phyloP scores from a whole-genome alignment of 345 rosid species.

The Litchi chinensis region DNA sequence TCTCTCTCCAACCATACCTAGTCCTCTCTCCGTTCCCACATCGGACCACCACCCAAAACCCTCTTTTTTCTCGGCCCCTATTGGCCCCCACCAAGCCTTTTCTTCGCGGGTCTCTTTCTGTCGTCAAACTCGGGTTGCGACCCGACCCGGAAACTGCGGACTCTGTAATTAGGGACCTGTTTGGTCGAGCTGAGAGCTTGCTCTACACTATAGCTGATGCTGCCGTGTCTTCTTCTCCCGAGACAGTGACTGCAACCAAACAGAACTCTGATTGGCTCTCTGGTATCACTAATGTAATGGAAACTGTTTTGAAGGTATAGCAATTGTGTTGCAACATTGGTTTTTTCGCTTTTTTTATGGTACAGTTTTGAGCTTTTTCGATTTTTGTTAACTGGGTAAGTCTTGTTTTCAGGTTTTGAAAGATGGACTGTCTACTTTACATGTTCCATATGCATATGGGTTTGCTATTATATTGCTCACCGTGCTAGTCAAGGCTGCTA shows the following conservation, averaged over 20 bases:
- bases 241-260: conserved; percentile 41
- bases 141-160: conserved; percentile 52
- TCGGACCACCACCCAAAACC: conserved; percentile 27
- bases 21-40: conserved; percentile 35
- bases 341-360: background rate
- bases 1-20: conserved; percentile 39
- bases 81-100: conserved; percentile 32
- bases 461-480: conserved; percentile 91
- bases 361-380: background rate
- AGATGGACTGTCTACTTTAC: conserved; percentile 74
- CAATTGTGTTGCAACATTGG: too few relatives aligned
- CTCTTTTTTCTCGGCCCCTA: conserved; percentile 39
- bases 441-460: conserved; percentile 86
- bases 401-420: conserved; percentile 65
- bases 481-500: conserved; percentile 87
- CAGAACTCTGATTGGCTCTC: conserved; percentile 88
- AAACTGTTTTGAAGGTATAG: conserved; percentile 74
- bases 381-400: background rate
- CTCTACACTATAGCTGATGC: conserved; percentile 85
- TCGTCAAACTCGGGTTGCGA: conserved; percentile 62
- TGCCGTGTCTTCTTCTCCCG: conserved; percentile 71
- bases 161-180: conserved; percentile 43
- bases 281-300: conserved; percentile 82
- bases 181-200: conserved; percentile 51
- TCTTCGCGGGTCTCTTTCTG: conserved; percentile 50